Percentiles rank a stretch among this genome's conserved stretches.
These are phyloP conservation scores for Termitomyces sp. DNA, from an alignment of 768 basidiomycete genomes.

Conservation along the genomic window DNA sequence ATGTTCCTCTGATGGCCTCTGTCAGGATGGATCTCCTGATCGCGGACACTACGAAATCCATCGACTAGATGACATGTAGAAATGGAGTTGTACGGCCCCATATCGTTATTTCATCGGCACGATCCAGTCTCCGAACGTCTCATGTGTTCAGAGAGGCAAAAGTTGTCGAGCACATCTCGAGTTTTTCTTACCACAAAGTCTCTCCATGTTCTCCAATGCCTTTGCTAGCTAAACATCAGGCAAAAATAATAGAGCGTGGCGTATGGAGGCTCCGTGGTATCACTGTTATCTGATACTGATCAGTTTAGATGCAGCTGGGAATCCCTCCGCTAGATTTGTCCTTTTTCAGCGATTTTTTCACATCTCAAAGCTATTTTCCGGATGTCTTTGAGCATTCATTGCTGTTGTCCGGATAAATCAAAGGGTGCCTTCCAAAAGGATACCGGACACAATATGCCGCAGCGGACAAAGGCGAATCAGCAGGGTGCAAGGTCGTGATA, in stretches of 20 bases:
- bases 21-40: not conserved
- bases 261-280: not conserved
- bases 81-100: not conserved
- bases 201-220: not conserved
- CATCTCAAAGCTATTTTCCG: not conserved
- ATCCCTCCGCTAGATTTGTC: not conserved
- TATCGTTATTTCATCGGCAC: not conserved
- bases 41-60: not conserved
- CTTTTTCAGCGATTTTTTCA: not conserved
- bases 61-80: not conserved
- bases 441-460: too few species aligned
- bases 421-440: not conserved
- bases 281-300: not conserved
- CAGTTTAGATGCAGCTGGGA: not conserved
- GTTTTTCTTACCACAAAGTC: not conserved
- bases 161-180: not conserved
- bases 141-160: not conserved
- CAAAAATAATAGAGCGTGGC: not conserved
- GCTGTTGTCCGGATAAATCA: not conserved
- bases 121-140: not conserved
- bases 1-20: not conserved
- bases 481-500: not conserved
- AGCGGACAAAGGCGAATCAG: not conserved
- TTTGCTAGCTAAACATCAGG: not conserved
- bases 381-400: not conserved